phyloP scores from a whole-genome alignment of 495 filamentous ascomycete species.

The Amorphotheca resinae region DNA sequence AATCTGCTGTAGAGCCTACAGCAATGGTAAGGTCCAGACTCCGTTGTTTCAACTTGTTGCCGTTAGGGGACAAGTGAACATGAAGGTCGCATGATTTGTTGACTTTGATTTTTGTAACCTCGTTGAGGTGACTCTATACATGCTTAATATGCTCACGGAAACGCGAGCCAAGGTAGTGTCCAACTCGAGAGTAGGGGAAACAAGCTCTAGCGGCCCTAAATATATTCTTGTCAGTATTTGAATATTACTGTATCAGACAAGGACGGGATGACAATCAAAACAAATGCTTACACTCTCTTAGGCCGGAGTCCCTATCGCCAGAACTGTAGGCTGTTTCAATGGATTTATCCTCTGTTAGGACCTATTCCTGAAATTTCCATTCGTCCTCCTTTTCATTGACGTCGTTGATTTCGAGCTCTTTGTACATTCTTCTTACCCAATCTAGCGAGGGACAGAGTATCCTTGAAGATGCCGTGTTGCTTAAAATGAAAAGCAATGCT shows the following conservation, averaged over 20 bases:
- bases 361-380: neutral
- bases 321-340: conserved; percentile 1
- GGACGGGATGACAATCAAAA: too few relatives aligned
- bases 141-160: neutral
- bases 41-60: neutral
- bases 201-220: conserved; percentile 1
- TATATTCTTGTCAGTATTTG: neutral
- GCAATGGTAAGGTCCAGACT: neutral
- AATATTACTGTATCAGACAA: neutral
- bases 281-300: neutral
- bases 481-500: too few relatives aligned
- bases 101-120: neutral
- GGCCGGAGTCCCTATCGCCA: too few relatives aligned
- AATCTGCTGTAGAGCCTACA: too few relatives aligned
- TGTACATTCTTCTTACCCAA: conserved; percentile 1
- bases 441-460: too few relatives aligned
- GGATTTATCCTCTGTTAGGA: conserved; percentile 1
- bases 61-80: neutral
- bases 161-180: neutral
- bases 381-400: neutral
- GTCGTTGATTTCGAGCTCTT: neutral
- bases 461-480: too few relatives aligned
- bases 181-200: neutral
- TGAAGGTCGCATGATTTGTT: neutral
- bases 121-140: neutral